phyloP scores from a whole-genome alignment of 306 rosid genomes.

The Ormosia emarginata region DNA sequence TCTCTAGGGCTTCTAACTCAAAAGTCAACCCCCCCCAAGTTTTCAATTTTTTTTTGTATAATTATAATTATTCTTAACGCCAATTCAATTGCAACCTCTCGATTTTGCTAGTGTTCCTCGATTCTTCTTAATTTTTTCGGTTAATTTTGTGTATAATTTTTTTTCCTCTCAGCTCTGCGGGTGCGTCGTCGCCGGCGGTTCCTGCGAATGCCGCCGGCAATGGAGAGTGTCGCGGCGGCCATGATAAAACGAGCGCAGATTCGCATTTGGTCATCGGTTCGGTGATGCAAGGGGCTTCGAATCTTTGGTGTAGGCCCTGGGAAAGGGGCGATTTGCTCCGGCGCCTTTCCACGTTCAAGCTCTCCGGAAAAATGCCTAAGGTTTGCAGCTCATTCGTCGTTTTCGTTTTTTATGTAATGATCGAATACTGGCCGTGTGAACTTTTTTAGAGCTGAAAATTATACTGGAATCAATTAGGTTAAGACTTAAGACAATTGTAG shows the following conservation, averaged over 20 bases:
- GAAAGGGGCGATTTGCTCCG: constrained; percentile 91
- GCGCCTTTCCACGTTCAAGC: constrained; percentile 90
- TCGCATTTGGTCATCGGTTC: constrained; percentile 60
- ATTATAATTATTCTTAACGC: background rate
- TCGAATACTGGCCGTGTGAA: background rate
- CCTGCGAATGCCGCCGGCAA: constrained; percentile 49
- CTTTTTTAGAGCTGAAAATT: background rate
- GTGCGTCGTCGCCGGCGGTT: constrained; percentile 81
- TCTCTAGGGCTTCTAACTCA: background rate
- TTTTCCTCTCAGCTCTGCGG: constrained; percentile 67
- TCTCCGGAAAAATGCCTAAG: constrained; percentile 83
- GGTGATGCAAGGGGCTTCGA: constrained; percentile 49
- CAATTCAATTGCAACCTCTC: background rate
- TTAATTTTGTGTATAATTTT: background rate
- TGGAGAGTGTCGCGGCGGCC: constrained; percentile 55
- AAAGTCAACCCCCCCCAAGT: background rate
- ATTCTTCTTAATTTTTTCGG: background rate
- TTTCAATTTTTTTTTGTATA: background rate
- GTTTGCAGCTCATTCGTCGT: constrained; percentile 17
- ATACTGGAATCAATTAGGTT: constrained; percentile 5
- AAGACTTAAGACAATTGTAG: background rate
- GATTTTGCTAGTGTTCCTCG: constrained; percentile 2
- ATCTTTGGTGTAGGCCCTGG: constrained; percentile 86
- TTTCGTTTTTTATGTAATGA: background rate
- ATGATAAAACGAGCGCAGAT: constrained; percentile 62